Evolutionary conservation across 2,329 filamentous ascomycete species (phyloP), one percentile per base, ranked within the genome.

Genomic region (Cladorrhinum sp.): DNA sequence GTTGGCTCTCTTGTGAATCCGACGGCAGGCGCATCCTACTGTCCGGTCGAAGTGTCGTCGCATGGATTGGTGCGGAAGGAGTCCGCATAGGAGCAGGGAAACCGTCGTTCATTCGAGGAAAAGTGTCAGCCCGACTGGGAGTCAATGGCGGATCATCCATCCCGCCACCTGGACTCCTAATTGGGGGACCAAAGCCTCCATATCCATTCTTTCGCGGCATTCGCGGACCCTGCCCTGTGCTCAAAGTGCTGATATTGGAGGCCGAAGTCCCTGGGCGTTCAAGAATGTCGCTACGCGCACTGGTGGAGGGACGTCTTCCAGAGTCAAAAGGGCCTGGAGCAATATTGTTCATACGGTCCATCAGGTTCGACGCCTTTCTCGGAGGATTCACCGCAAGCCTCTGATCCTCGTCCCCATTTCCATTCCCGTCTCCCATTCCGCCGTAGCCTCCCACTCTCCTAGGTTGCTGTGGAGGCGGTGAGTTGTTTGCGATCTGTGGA

Each of bases 291-390:
- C 52, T 64, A n/a, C 63, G 55, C 26, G 62, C 57, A 18, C 61
- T 18, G 2, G 60, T 39, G 1, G 68, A 68, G 12, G 68, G 68
- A 65, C 73, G 75, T 65, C 75, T 74, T 64, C 70, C 74, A 30
- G 80, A 72, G 64, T 86, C 84, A 67, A 91, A 90, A 0, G 88
- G 87, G 0, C 86, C 87, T 1, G 87, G 85, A 1, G 84, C 80
- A 68, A 90, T 87, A 8, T 77, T 81, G 66, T 90, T 83, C 80
- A 90, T 84, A 56, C 85, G 82, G 64, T 84, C 80, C 66, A 89
- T 69, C 26, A 91, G 68, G 39, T 70, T 77, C 5, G 72, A 69
- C 1, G 66, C 66, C 55, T 74, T 77, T 64, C 74, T 75, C 53
- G 84, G 82, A 64, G 79, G 86, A 20, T 77, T 72, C 3, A 81